Evolutionary conservation across 257 asterid genomes (phyloP).

Genomic region (Lantana camara): DNA sequence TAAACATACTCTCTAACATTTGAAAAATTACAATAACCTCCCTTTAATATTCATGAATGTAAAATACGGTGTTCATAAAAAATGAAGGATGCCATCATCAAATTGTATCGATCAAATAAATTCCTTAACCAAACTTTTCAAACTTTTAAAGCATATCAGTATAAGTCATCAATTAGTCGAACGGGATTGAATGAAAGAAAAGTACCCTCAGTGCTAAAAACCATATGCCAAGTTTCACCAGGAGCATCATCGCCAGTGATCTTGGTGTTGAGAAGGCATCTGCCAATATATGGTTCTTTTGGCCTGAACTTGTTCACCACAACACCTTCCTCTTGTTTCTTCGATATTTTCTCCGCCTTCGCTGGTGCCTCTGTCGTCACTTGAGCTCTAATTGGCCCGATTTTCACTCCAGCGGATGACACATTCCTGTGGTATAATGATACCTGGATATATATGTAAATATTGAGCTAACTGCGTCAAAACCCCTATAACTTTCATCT

Average conservation of each 20-base stretch:
- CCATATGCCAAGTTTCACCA: slow-evolving; percentile 99
- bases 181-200: neutral
- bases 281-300: slow-evolving; percentile 85
- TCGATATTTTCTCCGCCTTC: slow-evolving; percentile 71
- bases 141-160: too few species aligned
- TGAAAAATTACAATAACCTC: too few species aligned
- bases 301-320: slow-evolving; percentile 85
- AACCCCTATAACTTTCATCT: too few species aligned
- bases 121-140: too few species aligned
- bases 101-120: too few species aligned
- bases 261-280: slow-evolving; percentile 93
- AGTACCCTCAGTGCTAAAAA: slow-evolving; percentile 91
- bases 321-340: slow-evolving; percentile 89
- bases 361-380: slow-evolving; percentile 93
- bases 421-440: slow-evolving; percentile 64
- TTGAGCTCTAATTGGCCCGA: slow-evolving; percentile 76
- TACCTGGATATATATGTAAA: slow-evolving; percentile 52
- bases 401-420: slow-evolving; percentile 41
- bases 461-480: too few species aligned
- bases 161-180: neutral
- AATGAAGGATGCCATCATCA: too few species aligned
- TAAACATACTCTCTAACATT: too few species aligned
- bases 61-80: too few species aligned
- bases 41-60: too few species aligned
- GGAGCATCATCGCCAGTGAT: slow-evolving; percentile 99